Evolutionary conservation across 2,329 filamentous ascomycete genomes (phyloP).

Genomic region (Sporothrix pseudoabietina): DNA sequence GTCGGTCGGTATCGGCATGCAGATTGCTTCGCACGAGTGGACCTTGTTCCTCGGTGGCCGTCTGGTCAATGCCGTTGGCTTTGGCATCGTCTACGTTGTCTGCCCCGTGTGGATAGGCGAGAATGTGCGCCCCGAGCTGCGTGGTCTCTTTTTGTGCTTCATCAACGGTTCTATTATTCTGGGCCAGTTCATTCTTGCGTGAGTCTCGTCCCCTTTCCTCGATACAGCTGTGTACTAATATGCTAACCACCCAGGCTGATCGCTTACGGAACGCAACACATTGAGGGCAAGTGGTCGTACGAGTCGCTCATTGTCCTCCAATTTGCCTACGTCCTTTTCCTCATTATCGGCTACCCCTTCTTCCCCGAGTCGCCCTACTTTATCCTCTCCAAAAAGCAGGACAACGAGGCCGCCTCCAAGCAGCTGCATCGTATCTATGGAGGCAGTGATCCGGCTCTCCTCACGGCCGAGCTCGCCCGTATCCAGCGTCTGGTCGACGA

Average conservation of each 20-base stretch:
- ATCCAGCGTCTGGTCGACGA: conserved; percentile 15
- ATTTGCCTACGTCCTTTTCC: not conserved
- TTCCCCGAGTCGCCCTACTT: conserved; percentile 24
- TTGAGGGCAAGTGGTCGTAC: conserved; percentile 21
- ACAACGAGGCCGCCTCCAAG: not conserved
- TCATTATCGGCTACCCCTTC: conserved; percentile 18
- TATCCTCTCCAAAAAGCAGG: conserved; percentile 6
- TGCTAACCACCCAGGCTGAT: not conserved
- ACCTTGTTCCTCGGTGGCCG: conserved; percentile 10
- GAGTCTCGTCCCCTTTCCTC: not conserved
- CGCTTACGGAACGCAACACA: conserved; percentile 2
- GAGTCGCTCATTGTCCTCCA: conserved; percentile 16
- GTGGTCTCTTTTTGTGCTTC: conserved; percentile 21
- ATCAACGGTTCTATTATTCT: conserved; percentile 21
- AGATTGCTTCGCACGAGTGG: conserved; percentile 24
- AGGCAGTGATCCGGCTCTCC: not conserved
- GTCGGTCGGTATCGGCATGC: conserved; percentile 24
- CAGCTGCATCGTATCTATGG: conserved; percentile 1
- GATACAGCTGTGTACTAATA: too few species aligned
- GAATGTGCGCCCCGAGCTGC: conserved; percentile 22
- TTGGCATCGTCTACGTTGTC: conserved; percentile 13
- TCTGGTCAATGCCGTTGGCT: conserved; percentile 12
- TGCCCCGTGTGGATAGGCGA: conserved; percentile 22
- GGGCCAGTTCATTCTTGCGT: conserved; percentile 18
- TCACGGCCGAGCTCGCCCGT: conserved; percentile 2